phyloP scores from a whole-genome alignment of 257 asterid genomes.

The Petunia axillaris region DNA sequence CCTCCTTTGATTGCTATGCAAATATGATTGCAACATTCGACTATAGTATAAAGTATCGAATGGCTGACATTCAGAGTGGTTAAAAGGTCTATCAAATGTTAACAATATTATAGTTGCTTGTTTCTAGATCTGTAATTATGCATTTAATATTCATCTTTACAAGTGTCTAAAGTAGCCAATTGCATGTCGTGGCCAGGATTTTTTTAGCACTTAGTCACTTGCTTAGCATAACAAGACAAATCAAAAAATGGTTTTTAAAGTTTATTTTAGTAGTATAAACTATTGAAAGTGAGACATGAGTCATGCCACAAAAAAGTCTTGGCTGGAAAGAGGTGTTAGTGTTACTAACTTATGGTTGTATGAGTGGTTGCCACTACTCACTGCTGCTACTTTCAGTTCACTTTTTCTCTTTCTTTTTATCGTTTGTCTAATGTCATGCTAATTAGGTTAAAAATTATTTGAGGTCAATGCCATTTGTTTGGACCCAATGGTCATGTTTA shows the following conservation, averaged over 20 bases:
- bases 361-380: conserved; percentile 45
- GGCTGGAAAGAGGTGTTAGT: conserved; percentile 49
- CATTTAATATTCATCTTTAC: conserved; percentile 10
- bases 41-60: conserved; percentile 3
- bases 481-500: conserved; percentile 23
- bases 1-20: not conserved
- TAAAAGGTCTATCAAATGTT: not conserved
- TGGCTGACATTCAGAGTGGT: not conserved
- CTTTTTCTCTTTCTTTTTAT: not conserved
- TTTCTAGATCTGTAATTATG: conserved; percentile 5
- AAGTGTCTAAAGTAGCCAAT: conserved; percentile 12
- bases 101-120: not conserved
- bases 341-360: conserved; percentile 13
- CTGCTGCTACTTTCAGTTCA: conserved; percentile 21
- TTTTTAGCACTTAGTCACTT: conserved; percentile 24
- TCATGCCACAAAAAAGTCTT: conserved; percentile 39
- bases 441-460: conserved; percentile 14
- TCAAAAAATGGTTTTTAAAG: not conserved
- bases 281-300: conserved; percentile 54
- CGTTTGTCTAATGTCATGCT: not conserved
- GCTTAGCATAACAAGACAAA: conserved; percentile 35
- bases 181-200: conserved; percentile 6
- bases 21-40: conserved; percentile 3
- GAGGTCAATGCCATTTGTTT: conserved; percentile 31
- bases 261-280: conserved; percentile 18